These are phyloP conservation scores for Ascochyta pisi DNA, from an alignment of 2,329 filamentous ascomycete genomes.

Conservation along the genomic window DNA sequence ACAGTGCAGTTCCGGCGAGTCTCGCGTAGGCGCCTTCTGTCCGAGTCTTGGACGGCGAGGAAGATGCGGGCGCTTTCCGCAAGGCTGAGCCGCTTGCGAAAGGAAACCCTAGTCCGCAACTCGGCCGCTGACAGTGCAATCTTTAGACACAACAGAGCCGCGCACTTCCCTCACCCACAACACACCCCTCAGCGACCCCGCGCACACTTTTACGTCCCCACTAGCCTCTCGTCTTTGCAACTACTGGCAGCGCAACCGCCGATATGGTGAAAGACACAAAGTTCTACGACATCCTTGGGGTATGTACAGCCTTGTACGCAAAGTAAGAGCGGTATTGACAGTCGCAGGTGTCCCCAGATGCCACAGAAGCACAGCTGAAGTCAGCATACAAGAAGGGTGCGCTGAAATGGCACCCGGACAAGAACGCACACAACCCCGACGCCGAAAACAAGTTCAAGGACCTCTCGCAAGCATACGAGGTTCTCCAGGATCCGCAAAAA, in stretches of 20 bases:
- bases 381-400: conserved; percentile 87
- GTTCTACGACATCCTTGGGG: conserved; percentile 79
- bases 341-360: conserved; percentile 74
- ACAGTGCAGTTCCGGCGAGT: conserved; percentile 18
- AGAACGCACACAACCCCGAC: conserved; percentile 92
- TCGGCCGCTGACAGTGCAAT: conserved; percentile 26
- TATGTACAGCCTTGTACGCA: conserved; percentile 55
- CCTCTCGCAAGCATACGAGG: conserved; percentile 92
- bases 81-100: conserved; percentile 27
- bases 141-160: conserved; percentile 13
- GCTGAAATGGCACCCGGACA: conserved; percentile 88
- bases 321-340: conserved; percentile 22
- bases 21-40: conserved; percentile 28
- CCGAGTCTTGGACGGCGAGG: conserved; percentile 12
- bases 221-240: conserved; percentile 29
- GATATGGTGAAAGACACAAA: conserved; percentile 82
- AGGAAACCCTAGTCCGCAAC: conserved; percentile 19
- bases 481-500: conserved; percentile 91
- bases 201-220: conserved; percentile 35
- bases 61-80: conserved; percentile 17
- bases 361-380: conserved; percentile 86
- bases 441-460: conserved; percentile 99
- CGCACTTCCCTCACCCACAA: conserved; percentile 11
- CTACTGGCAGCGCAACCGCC: conserved; percentile 26
- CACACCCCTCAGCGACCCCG: conserved; percentile 17